Evolutionary conservation across 2,329 filamentous ascomycete genomes (phyloP).

Genomic region (Beauveria brongniartii): DNA sequence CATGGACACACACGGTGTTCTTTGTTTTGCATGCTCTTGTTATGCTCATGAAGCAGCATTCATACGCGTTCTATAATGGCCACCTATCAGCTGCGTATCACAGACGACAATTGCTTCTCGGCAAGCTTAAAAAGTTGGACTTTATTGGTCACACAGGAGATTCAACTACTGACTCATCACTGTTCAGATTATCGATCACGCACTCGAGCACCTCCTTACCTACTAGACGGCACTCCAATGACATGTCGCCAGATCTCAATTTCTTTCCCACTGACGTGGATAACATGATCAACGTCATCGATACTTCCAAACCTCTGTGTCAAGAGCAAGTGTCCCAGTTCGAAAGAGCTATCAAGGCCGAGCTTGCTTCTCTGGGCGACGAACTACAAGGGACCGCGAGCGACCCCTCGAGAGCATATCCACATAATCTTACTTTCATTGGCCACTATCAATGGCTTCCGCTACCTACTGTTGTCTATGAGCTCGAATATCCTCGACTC

Average conservation of each 20-base stretch:
- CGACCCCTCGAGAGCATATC: slow-evolving; percentile 46
- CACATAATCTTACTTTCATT: slow-evolving; percentile 55
- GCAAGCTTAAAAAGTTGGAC: slow-evolving; percentile 50
- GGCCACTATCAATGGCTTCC: slow-evolving; percentile 68
- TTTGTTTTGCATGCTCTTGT: slow-evolving; percentile 66
- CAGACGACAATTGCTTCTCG: slow-evolving; percentile 34
- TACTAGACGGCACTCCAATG: not conserved
- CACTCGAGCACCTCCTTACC: not conserved
- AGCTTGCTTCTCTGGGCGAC: slow-evolving; percentile 55
- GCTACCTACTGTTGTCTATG: slow-evolving; percentile 70
- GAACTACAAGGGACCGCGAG: slow-evolving; percentile 59
- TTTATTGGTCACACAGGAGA: slow-evolving; percentile 37
- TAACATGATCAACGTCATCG: slow-evolving; percentile 52
- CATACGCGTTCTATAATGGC: slow-evolving; percentile 72
- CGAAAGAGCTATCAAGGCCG: slow-evolving; percentile 55
- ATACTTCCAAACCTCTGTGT: slow-evolving; percentile 51
- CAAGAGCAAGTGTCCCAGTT: slow-evolving; percentile 56
- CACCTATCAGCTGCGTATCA: slow-evolving; percentile 56
- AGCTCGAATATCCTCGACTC: slow-evolving; percentile 65
- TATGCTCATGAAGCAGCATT: slow-evolving; percentile 80
- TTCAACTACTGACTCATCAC: slow-evolving; percentile 23
- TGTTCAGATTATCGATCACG: not conserved
- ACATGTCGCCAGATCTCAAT: not conserved
- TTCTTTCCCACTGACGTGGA: slow-evolving; percentile 32
- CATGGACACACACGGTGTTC: slow-evolving; percentile 76